Evolutionary conservation across 1,284 basidiomycete genomes (phyloP).

Genomic region (Boletus calvinii): DNA sequence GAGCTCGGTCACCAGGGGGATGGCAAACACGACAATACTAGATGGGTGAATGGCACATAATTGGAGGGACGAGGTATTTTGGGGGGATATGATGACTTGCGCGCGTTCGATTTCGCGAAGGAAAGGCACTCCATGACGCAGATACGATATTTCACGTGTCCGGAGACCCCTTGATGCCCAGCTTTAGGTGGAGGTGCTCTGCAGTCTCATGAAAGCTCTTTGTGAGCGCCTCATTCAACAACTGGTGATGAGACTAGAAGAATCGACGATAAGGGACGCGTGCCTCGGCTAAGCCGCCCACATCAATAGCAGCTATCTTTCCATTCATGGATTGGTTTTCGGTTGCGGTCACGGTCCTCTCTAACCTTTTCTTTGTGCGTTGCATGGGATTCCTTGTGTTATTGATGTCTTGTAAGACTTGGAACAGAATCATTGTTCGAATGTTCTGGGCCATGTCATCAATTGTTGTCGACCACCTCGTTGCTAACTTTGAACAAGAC

Average conservation of each 20-base stretch:
- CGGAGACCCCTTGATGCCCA: conserved; percentile 11
- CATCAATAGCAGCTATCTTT: conserved; percentile 75
- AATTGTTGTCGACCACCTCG: conserved; percentile 60
- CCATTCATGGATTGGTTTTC: conserved; percentile 90
- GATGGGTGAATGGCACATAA: conserved; percentile 11
- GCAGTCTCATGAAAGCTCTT: conserved; percentile 34
- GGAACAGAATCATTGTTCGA: conserved; percentile 65
- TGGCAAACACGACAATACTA: conserved; percentile 2
- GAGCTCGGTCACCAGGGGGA: conserved; percentile 6
- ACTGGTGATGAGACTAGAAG: conserved; percentile 33
- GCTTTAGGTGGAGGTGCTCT: conserved; percentile 23
- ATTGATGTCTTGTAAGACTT: conserved; percentile 74
- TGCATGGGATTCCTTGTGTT: conserved; percentile 76
- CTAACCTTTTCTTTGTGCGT: conserved; percentile 72
- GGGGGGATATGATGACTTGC: background rate
- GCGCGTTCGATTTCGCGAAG: conserved; percentile 1
- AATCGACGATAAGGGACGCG: background rate
- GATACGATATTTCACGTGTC: conserved; percentile 10
- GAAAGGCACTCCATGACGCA: background rate
- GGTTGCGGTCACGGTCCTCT: conserved; percentile 68
- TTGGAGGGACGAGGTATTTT: conserved; percentile 2
- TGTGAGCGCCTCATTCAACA: conserved; percentile 34
- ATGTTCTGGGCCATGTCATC: conserved; percentile 64
- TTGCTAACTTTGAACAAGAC: conserved; percentile 45
- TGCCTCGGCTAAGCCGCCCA: conserved; percentile 36